These are phyloP conservation scores for Phytopythium helicoides DNA, from an alignment of 352 stramenopile genomes.

Conservation along the genomic window DNA sequence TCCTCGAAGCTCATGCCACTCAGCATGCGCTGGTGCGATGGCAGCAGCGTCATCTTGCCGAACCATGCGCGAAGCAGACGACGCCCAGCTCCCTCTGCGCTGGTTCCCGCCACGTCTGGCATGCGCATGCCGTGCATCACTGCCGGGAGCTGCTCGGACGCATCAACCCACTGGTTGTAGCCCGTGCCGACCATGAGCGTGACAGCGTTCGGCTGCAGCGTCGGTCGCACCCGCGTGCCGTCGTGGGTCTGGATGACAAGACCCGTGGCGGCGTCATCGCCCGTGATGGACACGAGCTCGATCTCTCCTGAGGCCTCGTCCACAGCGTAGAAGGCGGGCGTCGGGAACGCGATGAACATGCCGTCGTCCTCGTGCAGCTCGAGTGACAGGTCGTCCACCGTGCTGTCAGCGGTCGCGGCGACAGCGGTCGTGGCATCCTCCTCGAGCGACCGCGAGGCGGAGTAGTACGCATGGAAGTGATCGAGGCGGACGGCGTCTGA, in stretches of 20 bases:
- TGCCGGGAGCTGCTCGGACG: conserved; percentile 38
- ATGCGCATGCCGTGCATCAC: conserved; percentile 65
- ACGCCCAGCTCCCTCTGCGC: conserved; percentile 14
- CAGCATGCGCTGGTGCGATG: conserved; percentile 52
- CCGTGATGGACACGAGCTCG: conserved; percentile 15
- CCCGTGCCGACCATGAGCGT: conserved; percentile 62
- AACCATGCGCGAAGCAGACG: conserved; percentile 50
- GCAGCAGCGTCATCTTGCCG: conserved; percentile 63
- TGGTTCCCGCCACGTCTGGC: conserved; percentile 27
- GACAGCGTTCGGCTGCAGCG: conserved; percentile 41
- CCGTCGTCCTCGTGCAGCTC: conserved; percentile 56
- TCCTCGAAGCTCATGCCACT: conserved; percentile 38
- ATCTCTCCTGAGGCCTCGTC: conserved; percentile 24
- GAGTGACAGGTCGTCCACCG: conserved; percentile 38
- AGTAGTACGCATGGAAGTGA: conserved; percentile 68
- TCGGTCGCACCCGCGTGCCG: conserved; percentile 37
- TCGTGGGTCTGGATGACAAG: conserved; percentile 52
- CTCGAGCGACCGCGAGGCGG: too few species aligned
- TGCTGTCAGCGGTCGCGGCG: neutral
- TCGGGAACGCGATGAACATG: conserved; percentile 49
- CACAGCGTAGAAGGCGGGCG: conserved; percentile 47
- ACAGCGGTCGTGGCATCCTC: too few species aligned
- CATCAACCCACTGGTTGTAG: conserved; percentile 47
- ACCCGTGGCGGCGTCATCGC: too few species aligned
- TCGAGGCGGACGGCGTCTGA: conserved; percentile 46